Conservation (phyloP, 768 basidiomycete genomes). For the Agaricus sinodeliciosus region DNA sequence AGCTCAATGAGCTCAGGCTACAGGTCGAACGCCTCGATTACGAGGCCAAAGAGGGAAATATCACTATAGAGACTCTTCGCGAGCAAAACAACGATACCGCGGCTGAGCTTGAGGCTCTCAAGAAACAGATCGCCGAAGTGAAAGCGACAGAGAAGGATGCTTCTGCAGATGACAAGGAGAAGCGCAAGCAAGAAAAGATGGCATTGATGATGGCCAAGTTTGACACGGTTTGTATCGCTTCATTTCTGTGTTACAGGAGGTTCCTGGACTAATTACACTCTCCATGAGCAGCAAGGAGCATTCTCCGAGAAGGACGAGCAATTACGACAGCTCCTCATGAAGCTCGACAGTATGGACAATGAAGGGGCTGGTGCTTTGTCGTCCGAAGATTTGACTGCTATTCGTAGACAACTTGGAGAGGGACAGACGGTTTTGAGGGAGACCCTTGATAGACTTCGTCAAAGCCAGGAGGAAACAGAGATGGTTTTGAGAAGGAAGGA, state of each 20-base stretch:
- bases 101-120: constrained; percentile 84
- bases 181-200: constrained; percentile 99
- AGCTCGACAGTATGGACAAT: constrained; percentile 73
- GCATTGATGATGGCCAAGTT: constrained; percentile 99
- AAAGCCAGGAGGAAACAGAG: constrained; percentile 91
- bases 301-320: constrained; percentile 96
- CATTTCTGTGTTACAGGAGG: constrained; percentile 1
- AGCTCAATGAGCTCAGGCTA: constrained; percentile 87
- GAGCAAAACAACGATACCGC: constrained; percentile 89
- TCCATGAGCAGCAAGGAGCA: constrained; percentile 62
- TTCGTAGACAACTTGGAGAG: constrained; percentile 85
- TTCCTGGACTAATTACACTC: not conserved
- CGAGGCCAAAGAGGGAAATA: constrained; percentile 91
- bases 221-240: constrained; percentile 62
- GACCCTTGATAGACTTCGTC: constrained; percentile 81
- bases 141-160: constrained; percentile 80
- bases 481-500: constrained; percentile 74
- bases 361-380: constrained; percentile 52
- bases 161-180: constrained; percentile 94
- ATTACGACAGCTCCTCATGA: constrained; percentile 74
- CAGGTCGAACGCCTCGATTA: constrained; percentile 91
- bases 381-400: constrained; percentile 70
- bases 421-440: constrained; percentile 82
- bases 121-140: constrained; percentile 69
- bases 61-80: constrained; percentile 90